phyloP scores from a whole-genome alignment of 1,284 basidiomycete genomes.

The Microbotryomycetes sp. region DNA sequence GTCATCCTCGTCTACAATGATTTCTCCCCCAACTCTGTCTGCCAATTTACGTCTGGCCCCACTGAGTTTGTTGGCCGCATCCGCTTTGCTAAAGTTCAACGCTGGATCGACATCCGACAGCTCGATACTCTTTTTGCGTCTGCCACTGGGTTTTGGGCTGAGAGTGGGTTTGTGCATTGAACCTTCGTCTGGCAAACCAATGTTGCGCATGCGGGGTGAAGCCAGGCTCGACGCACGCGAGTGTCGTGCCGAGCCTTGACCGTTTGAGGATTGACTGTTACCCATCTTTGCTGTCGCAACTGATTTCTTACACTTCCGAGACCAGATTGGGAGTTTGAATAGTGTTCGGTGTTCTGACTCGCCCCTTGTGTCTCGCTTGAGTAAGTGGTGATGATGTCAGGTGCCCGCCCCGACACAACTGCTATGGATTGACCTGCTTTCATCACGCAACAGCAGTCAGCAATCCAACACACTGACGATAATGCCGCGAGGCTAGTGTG shows the following conservation, averaged over 20 bases:
- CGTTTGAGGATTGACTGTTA: not conserved
- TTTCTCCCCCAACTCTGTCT: slow-evolving; percentile 3
- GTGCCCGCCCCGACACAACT: too few relatives aligned
- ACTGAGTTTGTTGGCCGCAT: too few relatives aligned
- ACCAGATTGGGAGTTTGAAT: too few relatives aligned
- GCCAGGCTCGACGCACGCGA: not conserved
- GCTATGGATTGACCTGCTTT: too few relatives aligned
- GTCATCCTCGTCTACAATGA: slow-evolving; percentile 9
- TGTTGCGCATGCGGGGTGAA: not conserved
- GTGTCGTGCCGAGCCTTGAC: not conserved
- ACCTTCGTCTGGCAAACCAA: not conserved
- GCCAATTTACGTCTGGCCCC: slow-evolving; percentile 4
- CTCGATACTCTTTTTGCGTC: slow-evolving; percentile 20
- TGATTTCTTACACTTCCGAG: too few relatives aligned
- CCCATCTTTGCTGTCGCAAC: too few relatives aligned
- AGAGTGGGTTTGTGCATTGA: not conserved
- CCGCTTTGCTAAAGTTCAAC: slow-evolving; percentile 4
- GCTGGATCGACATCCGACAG: slow-evolving; percentile 23
- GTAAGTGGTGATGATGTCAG: too few relatives aligned
- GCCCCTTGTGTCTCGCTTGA: too few relatives aligned
- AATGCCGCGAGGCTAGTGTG: too few relatives aligned
- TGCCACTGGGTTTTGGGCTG: not conserved
- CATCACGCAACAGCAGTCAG: too few relatives aligned
- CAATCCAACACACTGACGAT: too few relatives aligned
- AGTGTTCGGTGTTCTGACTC: too few relatives aligned